Conservation (phyloP, 2,329 filamentous ascomycete species). For the Colletotrichum siamense region DNA sequence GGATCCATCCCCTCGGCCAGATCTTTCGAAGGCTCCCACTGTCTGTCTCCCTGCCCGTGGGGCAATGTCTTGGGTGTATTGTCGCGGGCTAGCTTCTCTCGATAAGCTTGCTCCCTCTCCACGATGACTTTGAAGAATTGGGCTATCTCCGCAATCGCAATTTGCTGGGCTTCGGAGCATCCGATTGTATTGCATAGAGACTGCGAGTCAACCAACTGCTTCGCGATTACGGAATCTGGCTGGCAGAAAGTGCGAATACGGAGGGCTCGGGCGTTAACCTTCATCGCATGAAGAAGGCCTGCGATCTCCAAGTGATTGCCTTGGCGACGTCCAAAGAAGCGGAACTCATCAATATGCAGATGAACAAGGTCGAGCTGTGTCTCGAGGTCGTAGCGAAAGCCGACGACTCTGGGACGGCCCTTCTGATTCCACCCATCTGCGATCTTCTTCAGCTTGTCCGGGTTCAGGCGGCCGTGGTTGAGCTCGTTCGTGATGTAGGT, state of each 20-base stretch:
- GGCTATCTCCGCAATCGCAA: slow-evolving; percentile 53
- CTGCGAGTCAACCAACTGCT: slow-evolving; percentile 61
- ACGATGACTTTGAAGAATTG: slow-evolving; percentile 61
- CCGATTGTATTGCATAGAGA: slow-evolving; percentile 56
- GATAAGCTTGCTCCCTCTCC: slow-evolving; percentile 46
- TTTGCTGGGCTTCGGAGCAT: slow-evolving; percentile 46
- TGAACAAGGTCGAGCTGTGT: slow-evolving; percentile 62
- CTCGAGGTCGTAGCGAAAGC: slow-evolving; percentile 65
- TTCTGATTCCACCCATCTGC: slow-evolving; percentile 56
- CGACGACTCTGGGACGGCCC: slow-evolving; percentile 59
- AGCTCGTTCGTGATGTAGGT: slow-evolving; percentile 58
- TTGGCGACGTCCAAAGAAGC: slow-evolving; percentile 57
- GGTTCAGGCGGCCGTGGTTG: slow-evolving; percentile 58
- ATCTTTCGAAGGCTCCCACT: slow-evolving; percentile 4
- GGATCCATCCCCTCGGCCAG: background rate
- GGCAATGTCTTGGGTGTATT: background rate
- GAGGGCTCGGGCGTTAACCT: slow-evolving; percentile 56
- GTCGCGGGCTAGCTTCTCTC: slow-evolving; percentile 28
- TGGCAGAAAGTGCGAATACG: slow-evolving; percentile 62
- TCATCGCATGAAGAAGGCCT: slow-evolving; percentile 58
- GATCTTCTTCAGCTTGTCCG: slow-evolving; percentile 56
- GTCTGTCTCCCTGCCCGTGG: slow-evolving; percentile 1
- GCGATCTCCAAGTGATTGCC: slow-evolving; percentile 46
- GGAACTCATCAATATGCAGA: slow-evolving; percentile 56
- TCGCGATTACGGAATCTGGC: slow-evolving; percentile 62